These are phyloP conservation scores for Chytridium lagenaria DNA, from an alignment of 371 early-diverging fungal genomes.

Conservation along the genomic window DNA sequence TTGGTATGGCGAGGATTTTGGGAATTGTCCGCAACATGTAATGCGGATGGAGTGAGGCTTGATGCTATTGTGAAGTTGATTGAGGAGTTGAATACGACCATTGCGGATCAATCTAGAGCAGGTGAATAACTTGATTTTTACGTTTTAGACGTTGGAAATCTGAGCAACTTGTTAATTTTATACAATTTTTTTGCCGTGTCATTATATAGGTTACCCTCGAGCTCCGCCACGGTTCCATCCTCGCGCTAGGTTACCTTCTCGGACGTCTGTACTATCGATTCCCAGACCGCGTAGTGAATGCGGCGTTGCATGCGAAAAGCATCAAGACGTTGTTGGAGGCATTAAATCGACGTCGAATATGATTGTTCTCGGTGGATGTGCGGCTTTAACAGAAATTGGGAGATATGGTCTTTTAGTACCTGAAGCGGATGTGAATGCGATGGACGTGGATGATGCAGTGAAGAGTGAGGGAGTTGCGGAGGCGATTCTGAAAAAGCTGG, in stretches of 20 bases:
- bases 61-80: slow-evolving; percentile 44
- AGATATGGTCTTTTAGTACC: slow-evolving; percentile 55
- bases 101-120: slow-evolving; percentile 47
- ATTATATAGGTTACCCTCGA: slow-evolving; percentile 37
- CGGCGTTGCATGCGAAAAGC: slow-evolving; percentile 46
- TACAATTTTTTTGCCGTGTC: slow-evolving; percentile 22
- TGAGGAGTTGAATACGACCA: slow-evolving; percentile 47
- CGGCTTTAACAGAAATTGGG: slow-evolving; percentile 72
- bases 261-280: slow-evolving; percentile 71
- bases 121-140: slow-evolving; percentile 23
- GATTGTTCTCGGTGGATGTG: slow-evolving; percentile 62
- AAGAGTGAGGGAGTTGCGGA: slow-evolving; percentile 3
- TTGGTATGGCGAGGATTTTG: slow-evolving; percentile 74
- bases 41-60: slow-evolving; percentile 27
- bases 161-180: too few species aligned
- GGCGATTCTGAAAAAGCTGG: slow-evolving; percentile 56
- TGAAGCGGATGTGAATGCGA: slow-evolving; percentile 19
- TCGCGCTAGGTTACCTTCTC: slow-evolving; percentile 70
- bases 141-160: too few species aligned
- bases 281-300: slow-evolving; percentile 25
- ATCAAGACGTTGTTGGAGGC: slow-evolving; percentile 51
- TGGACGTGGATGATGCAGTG: slow-evolving; percentile 42
- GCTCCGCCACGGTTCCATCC: slow-evolving; percentile 70
- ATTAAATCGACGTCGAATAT: slow-evolving; percentile 55
- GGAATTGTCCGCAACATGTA: slow-evolving; percentile 75